Base-by-base conservation (phyloP, 2,329 filamentous ascomycete genomes). In the Mycogone perniciosa region DNA sequence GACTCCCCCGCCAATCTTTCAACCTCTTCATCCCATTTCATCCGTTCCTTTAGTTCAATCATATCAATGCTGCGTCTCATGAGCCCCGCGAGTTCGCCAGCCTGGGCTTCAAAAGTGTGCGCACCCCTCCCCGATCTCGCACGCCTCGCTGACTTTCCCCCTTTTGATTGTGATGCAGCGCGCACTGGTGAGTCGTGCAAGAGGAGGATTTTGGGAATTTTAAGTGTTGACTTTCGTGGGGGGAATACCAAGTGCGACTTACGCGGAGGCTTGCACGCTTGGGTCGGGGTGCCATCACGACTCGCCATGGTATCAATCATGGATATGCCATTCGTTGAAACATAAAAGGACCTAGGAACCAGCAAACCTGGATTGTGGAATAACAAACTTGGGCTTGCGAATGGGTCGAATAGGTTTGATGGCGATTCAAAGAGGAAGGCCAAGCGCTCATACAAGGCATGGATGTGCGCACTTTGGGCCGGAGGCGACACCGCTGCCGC, bases 381-480 rank as follows among this genome's bases (percentile, higher is more conserved):
- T 59, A 84, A 77, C 1, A 84, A 68, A 46, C 71, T 70, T 0
- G 82, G 73, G 52, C 79, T 82, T 5, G 74, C 79, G 61, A 84
- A 85, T 0, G 76, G 64, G 56, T 85, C 82, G 54, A 85, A 83
- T 31, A 82, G 62, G 52, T 76, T 64, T 1, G 60, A 60, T 0
- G 81, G 79, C 0, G 56, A 58, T 7, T 57, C 55, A 59, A 85
- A 85, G n/a, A 82, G 67, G 4, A 52, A 54, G 0, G 67, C 62
- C 30, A 71, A 54, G 31, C 66, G 63, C 6, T 64, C 56, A 37
- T 69, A 63, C 29, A 79, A 54, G 37, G 64, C 52, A 10, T 67
- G 60, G 31, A 76, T 60, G 47, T 69, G 64, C 2, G 71, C 66
- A 8, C 53, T 58, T 4, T 51, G 51, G 4, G 57, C 47, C 7